Evolutionary conservation across 2,329 filamentous ascomycete species (phyloP).

Genomic region (Aureobasidium melanogenum): DNA sequence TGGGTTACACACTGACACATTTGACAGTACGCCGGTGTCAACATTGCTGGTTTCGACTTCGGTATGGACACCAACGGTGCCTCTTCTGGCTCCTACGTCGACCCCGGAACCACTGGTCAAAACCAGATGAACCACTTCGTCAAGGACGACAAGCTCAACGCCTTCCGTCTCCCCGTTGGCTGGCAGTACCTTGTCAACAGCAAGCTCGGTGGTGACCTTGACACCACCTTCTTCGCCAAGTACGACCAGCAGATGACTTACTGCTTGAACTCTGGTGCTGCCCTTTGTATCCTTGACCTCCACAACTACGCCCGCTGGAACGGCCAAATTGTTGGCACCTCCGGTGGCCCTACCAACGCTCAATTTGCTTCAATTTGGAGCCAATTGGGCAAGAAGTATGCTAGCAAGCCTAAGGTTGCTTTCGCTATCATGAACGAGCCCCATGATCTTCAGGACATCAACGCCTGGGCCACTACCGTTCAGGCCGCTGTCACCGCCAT

Average conservation of each 20-base stretch:
- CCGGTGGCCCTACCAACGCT: conserved; percentile 46
- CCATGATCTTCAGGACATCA: conserved; percentile 45
- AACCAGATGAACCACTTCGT: conserved; percentile 44
- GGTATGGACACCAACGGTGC: conserved; percentile 31
- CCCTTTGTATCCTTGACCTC: conserved; percentile 21
- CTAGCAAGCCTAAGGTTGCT: conserved; percentile 42
- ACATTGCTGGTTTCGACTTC: conserved; percentile 27
- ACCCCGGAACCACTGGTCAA: conserved; percentile 25
- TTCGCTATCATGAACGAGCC: conserved; percentile 65
- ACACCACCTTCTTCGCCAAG: conserved; percentile 14
- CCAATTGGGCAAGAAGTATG: conserved; percentile 45
- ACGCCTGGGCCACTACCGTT: conserved; percentile 50
- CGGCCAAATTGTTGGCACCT: conserved; percentile 53
- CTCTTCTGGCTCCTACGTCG: conserved; percentile 21
- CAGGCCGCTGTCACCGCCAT: conserved; percentile 59
- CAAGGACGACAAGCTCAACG: conserved; percentile 44
- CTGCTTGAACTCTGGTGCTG: conserved; percentile 15
- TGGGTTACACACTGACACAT: not conserved
- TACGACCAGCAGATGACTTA: conserved; percentile 15
- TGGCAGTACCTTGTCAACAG: conserved; percentile 18
- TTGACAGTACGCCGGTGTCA: conserved; percentile 21
- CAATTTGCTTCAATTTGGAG: conserved; percentile 52
- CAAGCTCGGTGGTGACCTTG: conserved; percentile 16
- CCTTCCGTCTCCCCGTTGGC: conserved; percentile 46
- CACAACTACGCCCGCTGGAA: conserved; percentile 43